Base-by-base conservation (phyloP, 2,329 filamentous ascomycete species). In the Penicillium sp. region DNA sequence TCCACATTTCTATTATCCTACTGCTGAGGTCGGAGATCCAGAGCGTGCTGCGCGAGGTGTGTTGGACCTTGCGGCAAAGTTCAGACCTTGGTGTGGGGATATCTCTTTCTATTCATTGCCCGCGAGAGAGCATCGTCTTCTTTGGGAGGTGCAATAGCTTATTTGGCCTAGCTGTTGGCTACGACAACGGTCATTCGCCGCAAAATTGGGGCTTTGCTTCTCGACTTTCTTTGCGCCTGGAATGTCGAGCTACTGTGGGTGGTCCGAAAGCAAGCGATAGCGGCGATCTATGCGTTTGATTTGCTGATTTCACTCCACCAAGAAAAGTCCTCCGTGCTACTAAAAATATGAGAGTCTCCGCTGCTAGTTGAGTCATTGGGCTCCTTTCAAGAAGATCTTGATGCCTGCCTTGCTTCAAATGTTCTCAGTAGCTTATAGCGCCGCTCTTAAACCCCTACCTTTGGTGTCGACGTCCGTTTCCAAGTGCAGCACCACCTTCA, bases 1-100 rank as follows among this genome's bases (percentile, higher is more conserved):
- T 60, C 74, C 73, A 16, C 62, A 71, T 13, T 76, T 75, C 53
- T 75, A 73, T 58, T 76, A 70, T 33, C 73, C 73, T 1, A 65
- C 68, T 19, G 63, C 67, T 1, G 58, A 61, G 6, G 69, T 72
- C 1, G 73, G 72, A 16, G 71, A 71, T 4, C 53, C 67, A 8
- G 70, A 73, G 58, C 63, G 71, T 16, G 67, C 73, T 8, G 71
- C 69, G 1, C 63, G 71, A 6, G 74, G 74, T 0, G 72, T 76
- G 6, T 62, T 70, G 30, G 69, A 72, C 55, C 68, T 76, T 11
- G 71, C 70, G 4, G 73, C 64, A 25, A 66, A 65, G 8, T 75
- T 75, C 59, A 71, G 67, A 8, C 55, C 63, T 0, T 30, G 70
- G 51, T 63, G 69, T 13, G 70, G 69, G 49, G 70, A 75, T 45